A percentile compares a stretch with the other conserved stretches of the same genome.
These are phyloP conservation scores for Herpetomonas muscarum DNA, from an alignment of 208 protist species.

Conservation along the genomic window DNA sequence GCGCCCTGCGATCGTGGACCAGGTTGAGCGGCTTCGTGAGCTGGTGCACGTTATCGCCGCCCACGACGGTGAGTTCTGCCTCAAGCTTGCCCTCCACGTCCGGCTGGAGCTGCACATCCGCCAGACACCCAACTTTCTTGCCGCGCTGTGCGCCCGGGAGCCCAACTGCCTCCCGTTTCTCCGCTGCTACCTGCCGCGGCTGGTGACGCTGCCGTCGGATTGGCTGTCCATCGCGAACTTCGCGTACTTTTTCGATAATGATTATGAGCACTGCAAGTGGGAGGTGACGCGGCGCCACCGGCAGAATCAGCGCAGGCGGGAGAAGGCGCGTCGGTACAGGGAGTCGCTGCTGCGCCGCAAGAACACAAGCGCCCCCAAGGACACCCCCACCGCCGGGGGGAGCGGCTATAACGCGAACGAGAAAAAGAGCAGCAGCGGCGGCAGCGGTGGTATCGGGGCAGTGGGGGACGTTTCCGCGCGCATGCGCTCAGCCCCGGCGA, in stretches of 20 bases:
- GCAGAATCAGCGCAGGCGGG: neutral
- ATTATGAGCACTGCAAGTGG: conserved; percentile 13
- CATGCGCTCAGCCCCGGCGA: neutral
- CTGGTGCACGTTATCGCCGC: conserved; percentile 58
- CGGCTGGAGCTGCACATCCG: conserved; percentile 92
- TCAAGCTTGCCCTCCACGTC: conserved; percentile 91
- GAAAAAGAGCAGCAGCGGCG: neutral
- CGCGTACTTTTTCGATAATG: conserved; percentile 56
- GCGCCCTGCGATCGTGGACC: conserved; percentile 7
- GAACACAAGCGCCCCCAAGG: conserved; percentile 18
- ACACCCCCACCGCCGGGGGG: conserved; percentile 1
- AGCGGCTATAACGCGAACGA: neutral
- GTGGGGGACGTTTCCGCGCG: no score
- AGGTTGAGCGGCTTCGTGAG: conserved; percentile 32
- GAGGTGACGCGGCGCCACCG: neutral
- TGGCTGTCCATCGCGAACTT: conserved; percentile 92
- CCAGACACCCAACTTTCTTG: conserved; percentile 87
- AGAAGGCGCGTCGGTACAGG: neutral
- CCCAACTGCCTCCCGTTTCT: conserved; percentile 80
- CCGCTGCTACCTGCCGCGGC: conserved; percentile 72
- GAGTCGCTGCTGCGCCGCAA: no score
- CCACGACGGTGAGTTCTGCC: conserved; percentile 81
- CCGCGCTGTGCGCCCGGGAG: conserved; percentile 77
- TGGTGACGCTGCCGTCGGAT: conserved; percentile 88
- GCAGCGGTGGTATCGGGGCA: neutral